These are phyloP conservation scores for Syzygium grande DNA, from an alignment of 345 rosid genomes.

Conservation along the genomic window DNA sequence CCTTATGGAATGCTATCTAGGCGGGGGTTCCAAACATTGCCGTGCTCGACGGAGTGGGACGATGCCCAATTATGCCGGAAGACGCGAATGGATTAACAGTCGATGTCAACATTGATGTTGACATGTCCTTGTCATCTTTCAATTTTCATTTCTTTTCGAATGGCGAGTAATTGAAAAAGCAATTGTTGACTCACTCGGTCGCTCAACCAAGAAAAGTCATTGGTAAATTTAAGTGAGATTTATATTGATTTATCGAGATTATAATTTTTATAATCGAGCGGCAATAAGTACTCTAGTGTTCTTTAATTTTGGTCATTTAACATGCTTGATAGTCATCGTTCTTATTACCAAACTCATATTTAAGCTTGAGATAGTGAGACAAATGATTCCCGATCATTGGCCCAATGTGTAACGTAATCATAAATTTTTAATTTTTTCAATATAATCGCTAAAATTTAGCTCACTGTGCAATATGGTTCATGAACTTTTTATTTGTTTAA, in stretches of 20 bases:
- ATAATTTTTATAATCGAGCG: not conserved
- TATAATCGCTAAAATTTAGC: no score
- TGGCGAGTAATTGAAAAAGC: not conserved
- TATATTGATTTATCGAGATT: not conserved
- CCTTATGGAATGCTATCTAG: no score
- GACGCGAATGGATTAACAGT: not conserved
- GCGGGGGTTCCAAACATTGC: no score
- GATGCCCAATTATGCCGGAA: no score
- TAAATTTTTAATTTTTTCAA: no score
- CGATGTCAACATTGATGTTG: not conserved
- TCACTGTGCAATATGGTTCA: no score
- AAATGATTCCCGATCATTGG: no score
- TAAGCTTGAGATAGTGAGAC: not conserved
- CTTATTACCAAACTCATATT: not conserved
- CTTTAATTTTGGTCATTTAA: not conserved
- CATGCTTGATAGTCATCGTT: not conserved
- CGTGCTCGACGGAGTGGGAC: no score
- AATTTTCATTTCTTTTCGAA: not conserved
- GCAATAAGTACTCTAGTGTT: not conserved
- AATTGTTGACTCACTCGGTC: not conserved
- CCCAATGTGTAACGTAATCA: no score
- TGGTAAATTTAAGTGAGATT: not conserved
- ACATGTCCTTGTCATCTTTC: not conserved
- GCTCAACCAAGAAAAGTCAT: not conserved
- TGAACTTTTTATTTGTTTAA: no score